A percentile compares a stretch with the other conserved stretches of the same genome.
These are phyloP conservation scores for Chrysanthemum lavandulifolium DNA, from an alignment of 129 eudicot genomes.

Conservation along the genomic window DNA sequence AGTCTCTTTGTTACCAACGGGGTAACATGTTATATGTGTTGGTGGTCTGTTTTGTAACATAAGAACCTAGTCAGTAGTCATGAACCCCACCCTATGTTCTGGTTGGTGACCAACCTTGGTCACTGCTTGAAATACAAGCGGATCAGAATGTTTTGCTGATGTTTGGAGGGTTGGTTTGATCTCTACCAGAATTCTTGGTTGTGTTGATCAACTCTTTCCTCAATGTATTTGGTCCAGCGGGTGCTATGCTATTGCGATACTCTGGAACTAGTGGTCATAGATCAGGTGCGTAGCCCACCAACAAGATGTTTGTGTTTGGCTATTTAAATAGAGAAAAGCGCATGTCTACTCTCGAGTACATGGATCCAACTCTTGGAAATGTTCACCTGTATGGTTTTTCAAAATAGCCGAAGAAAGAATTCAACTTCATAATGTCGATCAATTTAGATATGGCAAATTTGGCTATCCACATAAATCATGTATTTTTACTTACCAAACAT, in stretches of 20 bases:
- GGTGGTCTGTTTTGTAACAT: constrained; percentile 19
- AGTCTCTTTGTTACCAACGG: not conserved
- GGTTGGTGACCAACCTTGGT: constrained; percentile 16
- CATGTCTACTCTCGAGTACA: not conserved
- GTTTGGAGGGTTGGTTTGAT: constrained; percentile 24
- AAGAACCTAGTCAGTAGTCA: constrained; percentile 7
- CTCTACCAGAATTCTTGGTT: constrained; percentile 18
- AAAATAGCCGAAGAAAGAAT: too few relatives aligned
- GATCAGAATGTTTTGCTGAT: not conserved
- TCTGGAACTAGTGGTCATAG: not conserved
- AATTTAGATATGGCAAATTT: too few relatives aligned
- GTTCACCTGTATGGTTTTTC: too few relatives aligned
- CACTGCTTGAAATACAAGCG: not conserved
- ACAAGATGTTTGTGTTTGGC: not conserved
- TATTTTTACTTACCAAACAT: too few relatives aligned
- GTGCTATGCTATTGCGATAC: constrained; percentile 3
- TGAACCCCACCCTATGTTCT: not conserved
- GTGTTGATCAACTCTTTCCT: constrained; percentile 18
- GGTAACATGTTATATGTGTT: constrained; percentile 15
- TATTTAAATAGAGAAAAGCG: not conserved
- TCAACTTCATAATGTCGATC: too few relatives aligned
- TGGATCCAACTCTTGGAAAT: not conserved
- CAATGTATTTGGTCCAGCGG: constrained; percentile 5
- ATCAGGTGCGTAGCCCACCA: not conserved
- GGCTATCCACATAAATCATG: too few relatives aligned